Evolutionary conservation across 2,329 filamentous ascomycete species (phyloP).

Genomic region (Ustilaginoidea virens): DNA sequence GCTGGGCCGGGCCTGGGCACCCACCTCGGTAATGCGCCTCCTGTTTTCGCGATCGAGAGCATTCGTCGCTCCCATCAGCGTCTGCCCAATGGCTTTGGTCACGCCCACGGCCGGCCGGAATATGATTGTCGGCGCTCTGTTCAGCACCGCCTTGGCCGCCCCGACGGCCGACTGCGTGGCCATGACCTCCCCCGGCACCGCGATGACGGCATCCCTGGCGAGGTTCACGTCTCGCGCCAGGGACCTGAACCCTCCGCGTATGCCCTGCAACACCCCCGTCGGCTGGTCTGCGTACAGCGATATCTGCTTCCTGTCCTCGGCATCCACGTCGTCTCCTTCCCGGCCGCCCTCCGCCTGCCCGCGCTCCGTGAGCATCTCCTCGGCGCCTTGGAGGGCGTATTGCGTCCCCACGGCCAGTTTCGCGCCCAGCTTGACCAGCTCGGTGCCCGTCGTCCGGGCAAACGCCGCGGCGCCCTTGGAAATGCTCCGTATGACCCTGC

Average conservation of each 20-base stretch:
- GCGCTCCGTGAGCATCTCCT: constrained; percentile 51
- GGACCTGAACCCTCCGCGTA: constrained; percentile 68
- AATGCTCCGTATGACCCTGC: constrained; percentile 78
- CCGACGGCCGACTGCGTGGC: constrained; percentile 71
- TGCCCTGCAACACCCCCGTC: constrained; percentile 70
- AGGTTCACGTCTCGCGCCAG: constrained; percentile 76
- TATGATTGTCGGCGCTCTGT: constrained; percentile 81
- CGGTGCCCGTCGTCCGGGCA: constrained; percentile 82
- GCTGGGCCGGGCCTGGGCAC: constrained; percentile 21
- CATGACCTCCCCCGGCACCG: constrained; percentile 81
- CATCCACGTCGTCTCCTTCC: constrained; percentile 47
- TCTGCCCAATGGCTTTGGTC: constrained; percentile 75
- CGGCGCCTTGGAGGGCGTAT: constrained; percentile 77
- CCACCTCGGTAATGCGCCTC: constrained; percentile 74
- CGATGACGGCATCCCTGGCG: constrained; percentile 82
- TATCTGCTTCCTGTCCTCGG: constrained; percentile 62
- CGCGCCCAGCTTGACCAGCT: constrained; percentile 85
- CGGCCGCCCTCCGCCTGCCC: constrained; percentile 23
- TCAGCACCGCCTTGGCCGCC: constrained; percentile 62
- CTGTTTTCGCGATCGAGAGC: constrained; percentile 71
- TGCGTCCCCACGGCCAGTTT: constrained; percentile 93
- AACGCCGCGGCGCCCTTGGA: constrained; percentile 83
- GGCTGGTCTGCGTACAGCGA: constrained; percentile 92
- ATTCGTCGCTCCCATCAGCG: constrained; percentile 84
- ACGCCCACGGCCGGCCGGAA: constrained; percentile 82